Percentiles rank a stretch among this genome's conserved stretches.
These are phyloP conservation scores for Irineochytrium annulatum DNA, from an alignment of 192 early-diverging fungal species.

Conservation along the genomic window DNA sequence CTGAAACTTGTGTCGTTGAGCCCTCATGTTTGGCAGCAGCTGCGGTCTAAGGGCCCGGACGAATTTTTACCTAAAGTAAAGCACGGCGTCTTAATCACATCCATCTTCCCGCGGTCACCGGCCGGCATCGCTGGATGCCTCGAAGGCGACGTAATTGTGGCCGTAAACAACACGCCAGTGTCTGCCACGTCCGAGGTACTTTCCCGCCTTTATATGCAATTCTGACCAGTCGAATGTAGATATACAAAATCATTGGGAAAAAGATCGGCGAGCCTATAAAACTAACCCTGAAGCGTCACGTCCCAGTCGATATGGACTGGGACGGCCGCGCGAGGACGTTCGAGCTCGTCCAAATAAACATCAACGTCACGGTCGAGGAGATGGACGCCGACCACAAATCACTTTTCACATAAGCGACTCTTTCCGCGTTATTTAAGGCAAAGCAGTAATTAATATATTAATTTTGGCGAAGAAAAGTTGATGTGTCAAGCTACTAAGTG, in stretches of 20 bases:
- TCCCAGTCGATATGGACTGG: slow-evolving; percentile 40
- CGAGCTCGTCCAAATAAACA: neutral
- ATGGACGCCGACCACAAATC: neutral
- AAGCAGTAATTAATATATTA: no score
- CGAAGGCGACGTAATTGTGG: slow-evolving; percentile 44
- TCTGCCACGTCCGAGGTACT: slow-evolving; percentile 33
- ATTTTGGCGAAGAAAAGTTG: no score
- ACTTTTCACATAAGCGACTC: neutral
- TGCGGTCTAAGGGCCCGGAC: slow-evolving; percentile 6
- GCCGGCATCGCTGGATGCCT: slow-evolving; percentile 27
- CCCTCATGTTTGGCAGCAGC: slow-evolving; percentile 35
- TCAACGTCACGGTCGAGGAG: neutral
- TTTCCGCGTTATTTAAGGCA: no score
- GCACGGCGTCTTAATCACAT: slow-evolving; percentile 36
- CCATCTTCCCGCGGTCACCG: slow-evolving; percentile 29
- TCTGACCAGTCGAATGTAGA: slow-evolving; percentile 12
- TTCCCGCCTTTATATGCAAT: neutral
- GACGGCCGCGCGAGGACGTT: neutral
- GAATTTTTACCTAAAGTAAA: slow-evolving; percentile 20
- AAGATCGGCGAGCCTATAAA: slow-evolving; percentile 28
- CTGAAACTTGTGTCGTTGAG: slow-evolving; percentile 39
- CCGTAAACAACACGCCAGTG: slow-evolving; percentile 27
- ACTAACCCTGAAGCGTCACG: slow-evolving; percentile 30
- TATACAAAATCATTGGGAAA: slow-evolving; percentile 31
- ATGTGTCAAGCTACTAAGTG: no score